phyloP scores from a whole-genome alignment of 2,329 filamentous ascomycete species.

The Phyllosticta paracitricarpa region DNA sequence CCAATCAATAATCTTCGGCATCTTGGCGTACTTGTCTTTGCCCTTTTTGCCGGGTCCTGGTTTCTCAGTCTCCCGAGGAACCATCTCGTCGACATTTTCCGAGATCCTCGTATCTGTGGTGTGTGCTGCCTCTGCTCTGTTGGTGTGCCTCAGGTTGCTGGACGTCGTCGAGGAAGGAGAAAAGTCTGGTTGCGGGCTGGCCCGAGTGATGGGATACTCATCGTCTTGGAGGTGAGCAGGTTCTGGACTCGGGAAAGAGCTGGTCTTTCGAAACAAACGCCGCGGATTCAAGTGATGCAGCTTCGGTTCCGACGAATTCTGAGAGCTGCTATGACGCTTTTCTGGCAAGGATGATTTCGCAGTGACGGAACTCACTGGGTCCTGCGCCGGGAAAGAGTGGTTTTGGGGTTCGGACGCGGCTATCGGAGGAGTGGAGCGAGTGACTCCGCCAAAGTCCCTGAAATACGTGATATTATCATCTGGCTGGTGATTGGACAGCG shows the following conservation, averaged over 20 bases:
- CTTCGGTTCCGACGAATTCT: too few species aligned
- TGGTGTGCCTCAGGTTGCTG: neutral
- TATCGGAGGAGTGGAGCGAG: too few species aligned
- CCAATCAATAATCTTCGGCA: slow-evolving; percentile 12
- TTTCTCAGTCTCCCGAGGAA: neutral
- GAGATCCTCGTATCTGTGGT: neutral
- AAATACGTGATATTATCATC: too few species aligned
- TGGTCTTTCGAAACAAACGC: slow-evolving; percentile 2
- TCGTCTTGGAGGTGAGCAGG: slow-evolving; percentile 15
- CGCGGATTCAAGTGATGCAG: slow-evolving; percentile 4
- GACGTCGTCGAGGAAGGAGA: neutral
- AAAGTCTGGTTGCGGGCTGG: slow-evolving; percentile 4
- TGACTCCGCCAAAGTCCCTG: too few species aligned
- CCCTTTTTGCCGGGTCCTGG: neutral
- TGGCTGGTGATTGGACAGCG: too few species aligned
- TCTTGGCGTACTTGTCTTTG: slow-evolving; percentile 5
- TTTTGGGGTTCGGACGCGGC: too few species aligned
- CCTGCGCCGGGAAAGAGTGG: too few species aligned
- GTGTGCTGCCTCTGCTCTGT: neutral
- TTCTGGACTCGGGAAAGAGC: slow-evolving; percentile 6
- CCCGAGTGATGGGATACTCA: slow-evolving; percentile 17
- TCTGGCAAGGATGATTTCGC: too few species aligned
- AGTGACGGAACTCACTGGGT: too few species aligned
- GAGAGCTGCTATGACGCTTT: too few species aligned
- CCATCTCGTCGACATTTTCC: neutral